Evolutionary conservation across 148 eudicot species (phyloP), one percentile per base, ranked within the genome.

Genomic region (Drosera capensis): DNA sequence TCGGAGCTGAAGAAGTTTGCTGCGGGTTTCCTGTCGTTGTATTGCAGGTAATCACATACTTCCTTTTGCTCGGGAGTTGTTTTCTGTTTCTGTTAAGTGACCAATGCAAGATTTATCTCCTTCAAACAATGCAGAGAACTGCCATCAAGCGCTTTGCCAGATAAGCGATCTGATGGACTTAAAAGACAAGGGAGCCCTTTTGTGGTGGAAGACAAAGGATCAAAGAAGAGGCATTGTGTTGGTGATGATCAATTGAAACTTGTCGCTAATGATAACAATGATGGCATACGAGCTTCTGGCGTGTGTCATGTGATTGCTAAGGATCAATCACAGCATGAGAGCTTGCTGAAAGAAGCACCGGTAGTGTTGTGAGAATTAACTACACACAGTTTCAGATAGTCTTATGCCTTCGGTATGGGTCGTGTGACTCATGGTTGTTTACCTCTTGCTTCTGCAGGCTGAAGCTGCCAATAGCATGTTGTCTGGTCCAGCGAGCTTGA

Each of bases 141-240:
- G 31, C 68, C 50, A 48, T 46, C 74, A 43, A 50, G 37, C 55
- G 52, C 68, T 9, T 35, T 52, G 3, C 29, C 48, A 30, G 80
- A 72, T 55, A 46, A 45, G 25, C 70, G 56, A 20, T 26, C 40
- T 26, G 42, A 54, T 47, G 70, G 50, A 24, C 62, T 51, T 49
- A 88, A 84, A 64, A 78, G 93, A 57, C 67, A 58, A n/a, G 71
- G 75, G 8, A 77, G 79, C 46, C 77, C 90, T 16, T 57, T 77
- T 17, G 21, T 42, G 65, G 54, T 41, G 23, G 85, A 78, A 56
- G 81, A 66, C 47, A 71, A 63, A 54, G 41, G 57, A 43, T 46
- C 64, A 17, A 83, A 73, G 71, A 80, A 45, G 64, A 71, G 77
- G 64, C 79, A 69, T 57, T 68, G 58, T 48, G 49, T 28, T 41